Evolutionary conservation across 495 filamentous ascomycete species (phyloP), one percentile per base, ranked within the genome.

Genomic region (Aspergillus heteromorphus): DNA sequence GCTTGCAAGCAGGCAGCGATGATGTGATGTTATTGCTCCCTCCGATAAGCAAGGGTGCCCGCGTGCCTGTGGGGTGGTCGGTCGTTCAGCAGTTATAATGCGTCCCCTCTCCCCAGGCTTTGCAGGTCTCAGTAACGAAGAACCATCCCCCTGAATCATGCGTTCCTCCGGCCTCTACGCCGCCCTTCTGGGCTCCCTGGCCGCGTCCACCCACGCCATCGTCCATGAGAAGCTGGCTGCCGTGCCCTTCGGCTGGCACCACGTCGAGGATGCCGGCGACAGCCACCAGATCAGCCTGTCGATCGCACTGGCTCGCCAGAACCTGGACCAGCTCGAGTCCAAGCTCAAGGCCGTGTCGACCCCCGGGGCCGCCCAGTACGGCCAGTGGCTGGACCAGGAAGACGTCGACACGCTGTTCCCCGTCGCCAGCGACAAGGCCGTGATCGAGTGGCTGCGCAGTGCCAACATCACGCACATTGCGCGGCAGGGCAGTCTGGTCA

Each of bases 271-370:
- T 29, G 43, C 43, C 17, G 43, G 21, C 17, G 13, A 25, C n/a
- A 16, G 16, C 38, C 21, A 52, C 38, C n/a, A 23, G 23, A 67
- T 76, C 27, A 61, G 59, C 25, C 58, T 81, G 40, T 65, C 67
- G 11, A 70, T 80, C 56, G 74, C 68, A 23, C 62, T 79, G 30
- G 59, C 50, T 14, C 73, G 76, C 60, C 69, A 80, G 56, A 81
- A 77, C 41, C 58, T 79, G 13, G 76, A 72, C 19, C 75, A 80
- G 50, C 63, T 86, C 8, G 77, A 83, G 66, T 70, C 73, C 31
- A 76, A 73, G 40, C 65, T 85, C 50, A 64, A 75, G 17, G 73
- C 79, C 40, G 68, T 86, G 16, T 83, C 83, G 1, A 82, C 81
- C 8, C 83, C 83, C 2, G 76, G 76, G 11, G 61, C 75, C 8